Conservation (phyloP, 257 asterid species). For the Paraleonurus japonicus region DNA sequence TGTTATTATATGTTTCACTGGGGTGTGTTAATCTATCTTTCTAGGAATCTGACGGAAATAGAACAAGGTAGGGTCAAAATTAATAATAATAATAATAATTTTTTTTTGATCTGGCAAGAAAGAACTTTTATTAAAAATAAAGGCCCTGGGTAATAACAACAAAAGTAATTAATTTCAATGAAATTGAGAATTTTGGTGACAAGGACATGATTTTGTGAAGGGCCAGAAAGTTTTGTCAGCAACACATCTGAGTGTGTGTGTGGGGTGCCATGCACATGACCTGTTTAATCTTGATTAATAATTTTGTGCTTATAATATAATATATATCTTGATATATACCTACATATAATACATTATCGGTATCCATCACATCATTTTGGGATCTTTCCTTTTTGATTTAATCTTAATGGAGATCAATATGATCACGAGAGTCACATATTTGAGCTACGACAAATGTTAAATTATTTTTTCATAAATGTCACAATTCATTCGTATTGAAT, state of each 20-base stretch:
- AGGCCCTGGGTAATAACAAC: no score
- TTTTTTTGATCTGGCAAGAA: no score
- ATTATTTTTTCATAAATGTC: no score
- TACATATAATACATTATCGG: conserved; percentile 13
- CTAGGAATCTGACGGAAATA: no score
- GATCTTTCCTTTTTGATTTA: not conserved
- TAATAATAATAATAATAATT: no score
- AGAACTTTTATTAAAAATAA: no score
- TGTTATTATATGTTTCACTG: no score
- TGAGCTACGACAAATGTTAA: not conserved
- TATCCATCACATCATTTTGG: conserved; percentile 18
- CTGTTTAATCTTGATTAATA: conserved; percentile 17
- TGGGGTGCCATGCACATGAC: conserved; percentile 23
- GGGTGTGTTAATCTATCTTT: no score
- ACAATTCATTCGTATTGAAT: no score
- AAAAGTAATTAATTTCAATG: not conserved
- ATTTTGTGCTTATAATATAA: not conserved
- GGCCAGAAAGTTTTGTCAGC: not conserved
- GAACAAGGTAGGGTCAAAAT: no score
- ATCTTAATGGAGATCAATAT: not conserved
- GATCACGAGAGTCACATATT: not conserved
- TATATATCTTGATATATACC: not conserved
- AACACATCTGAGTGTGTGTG: no score
- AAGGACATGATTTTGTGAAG: not conserved
- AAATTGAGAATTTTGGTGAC: not conserved